Evolutionary conservation across 2,329 filamentous ascomycete species (phyloP).

Genomic region (Epichloe gansuensis): DNA sequence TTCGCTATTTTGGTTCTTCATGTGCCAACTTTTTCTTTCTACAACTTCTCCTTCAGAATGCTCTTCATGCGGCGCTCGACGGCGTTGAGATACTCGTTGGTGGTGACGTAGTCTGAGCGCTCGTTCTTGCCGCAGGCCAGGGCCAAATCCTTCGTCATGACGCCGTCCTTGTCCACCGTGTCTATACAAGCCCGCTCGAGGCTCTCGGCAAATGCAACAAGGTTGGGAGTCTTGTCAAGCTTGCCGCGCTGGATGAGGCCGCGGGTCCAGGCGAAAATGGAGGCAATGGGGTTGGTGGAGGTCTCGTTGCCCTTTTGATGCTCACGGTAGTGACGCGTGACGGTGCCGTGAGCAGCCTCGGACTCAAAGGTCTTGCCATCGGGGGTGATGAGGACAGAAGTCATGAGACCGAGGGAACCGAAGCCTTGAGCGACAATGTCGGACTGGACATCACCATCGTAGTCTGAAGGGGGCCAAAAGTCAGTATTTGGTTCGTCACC

Average conservation of each 20-base stretch:
- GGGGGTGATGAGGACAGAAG: slow-evolving; percentile 90
- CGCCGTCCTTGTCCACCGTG: slow-evolving; percentile 81
- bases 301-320: slow-evolving; percentile 97
- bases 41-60: slow-evolving; percentile 67
- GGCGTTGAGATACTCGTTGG: slow-evolving; percentile 78
- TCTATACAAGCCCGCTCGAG: slow-evolving; percentile 90
- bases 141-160: slow-evolving; percentile 99
- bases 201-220: slow-evolving; percentile 80
- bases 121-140: slow-evolving; percentile 82
- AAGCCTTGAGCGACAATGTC: slow-evolving; percentile 98
- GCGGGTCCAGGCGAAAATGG: slow-evolving; percentile 97
- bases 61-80: slow-evolving; percentile 83
- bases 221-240: slow-evolving; percentile 83
- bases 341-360: slow-evolving; percentile 94
- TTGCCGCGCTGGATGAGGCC: slow-evolving; percentile 86
- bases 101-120: slow-evolving; percentile 79
- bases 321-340: slow-evolving; percentile 96
- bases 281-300: slow-evolving; percentile 96
- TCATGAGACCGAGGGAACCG: slow-evolving; percentile 96
- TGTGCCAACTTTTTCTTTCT: slow-evolving; percentile 11
- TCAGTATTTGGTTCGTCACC: neutral
- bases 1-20: neutral
- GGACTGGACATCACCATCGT: slow-evolving; percentile 97
- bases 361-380: slow-evolving; percentile 96
- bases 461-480: slow-evolving; percentile 47